These are phyloP conservation scores for Pueraria montana DNA, from an alignment of 306 rosid species.

Conservation along the genomic window DNA sequence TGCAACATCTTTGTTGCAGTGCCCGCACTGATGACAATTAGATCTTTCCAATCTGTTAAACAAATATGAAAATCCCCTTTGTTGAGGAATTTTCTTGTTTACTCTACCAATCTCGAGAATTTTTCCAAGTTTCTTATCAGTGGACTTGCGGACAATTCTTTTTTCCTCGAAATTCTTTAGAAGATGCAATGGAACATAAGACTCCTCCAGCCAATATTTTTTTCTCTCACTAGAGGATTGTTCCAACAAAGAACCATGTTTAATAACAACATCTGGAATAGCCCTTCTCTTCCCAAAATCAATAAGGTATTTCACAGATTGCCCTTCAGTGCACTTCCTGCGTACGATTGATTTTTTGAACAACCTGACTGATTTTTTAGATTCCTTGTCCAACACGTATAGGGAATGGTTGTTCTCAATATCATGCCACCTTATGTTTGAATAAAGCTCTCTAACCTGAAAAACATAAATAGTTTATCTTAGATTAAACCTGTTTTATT, in stretches of 20 bases:
- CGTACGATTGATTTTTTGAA: constrained; percentile 95
- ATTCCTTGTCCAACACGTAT: constrained; percentile 78
- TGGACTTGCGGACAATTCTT: constrained; percentile 75
- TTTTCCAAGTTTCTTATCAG: constrained; percentile 65
- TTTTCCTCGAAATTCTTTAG: constrained; percentile 93
- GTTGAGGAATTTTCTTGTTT: constrained; percentile 48
- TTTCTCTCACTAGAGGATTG: constrained; percentile 80
- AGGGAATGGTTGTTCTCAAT: constrained; percentile 83
- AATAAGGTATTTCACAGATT: constrained; percentile 78
- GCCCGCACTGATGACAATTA: constrained; percentile 75
- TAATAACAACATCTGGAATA: constrained; percentile 75
- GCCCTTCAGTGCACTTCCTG: constrained; percentile 79
- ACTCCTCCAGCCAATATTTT: constrained; percentile 90
- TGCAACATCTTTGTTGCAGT: constrained; percentile 85
- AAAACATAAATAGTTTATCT: constrained; percentile 45
- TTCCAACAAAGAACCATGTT: constrained; percentile 74
- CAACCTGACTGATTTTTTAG: constrained; percentile 78
- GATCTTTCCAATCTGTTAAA: constrained; percentile 85
- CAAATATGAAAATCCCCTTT: constrained; percentile 79
- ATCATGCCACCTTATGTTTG: constrained; percentile 88
- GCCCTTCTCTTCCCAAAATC: constrained; percentile 98
- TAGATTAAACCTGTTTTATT: constrained; percentile 45
- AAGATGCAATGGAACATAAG: constrained; percentile 87
- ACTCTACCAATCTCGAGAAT: constrained; percentile 54
- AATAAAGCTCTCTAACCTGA: constrained; percentile 96